A percentile compares a stretch with the other conserved stretches of the same genome.
These are phyloP conservation scores for Fragaria ananassa DNA, from an alignment of 306 rosid species.

Conservation along the genomic window DNA sequence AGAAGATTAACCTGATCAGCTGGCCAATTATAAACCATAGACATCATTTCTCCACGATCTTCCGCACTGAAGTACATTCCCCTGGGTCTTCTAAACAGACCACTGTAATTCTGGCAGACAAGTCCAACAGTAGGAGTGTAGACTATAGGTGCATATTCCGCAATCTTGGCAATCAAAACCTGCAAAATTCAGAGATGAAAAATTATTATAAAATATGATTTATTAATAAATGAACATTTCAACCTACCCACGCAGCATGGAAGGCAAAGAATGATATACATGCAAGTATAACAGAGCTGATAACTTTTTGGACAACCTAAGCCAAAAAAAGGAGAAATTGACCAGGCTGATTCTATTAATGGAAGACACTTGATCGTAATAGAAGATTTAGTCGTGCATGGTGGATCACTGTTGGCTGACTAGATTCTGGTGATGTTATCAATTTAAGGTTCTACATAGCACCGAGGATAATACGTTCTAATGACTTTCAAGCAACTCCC, in stretches of 20 bases:
- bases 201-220: conserved; percentile 7
- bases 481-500: background rate
- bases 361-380: background rate
- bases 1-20: conserved; percentile 73
- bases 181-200: conserved; percentile 35
- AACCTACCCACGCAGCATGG: conserved; percentile 5
- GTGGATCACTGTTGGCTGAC: background rate
- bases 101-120: conserved; percentile 95
- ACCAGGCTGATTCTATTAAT: background rate
- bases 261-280: conserved; percentile 5
- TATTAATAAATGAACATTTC: background rate
- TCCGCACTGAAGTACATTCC: conserved; percentile 98
- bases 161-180: conserved; percentile 93
- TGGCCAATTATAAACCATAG: conserved; percentile 99
- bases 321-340: background rate
- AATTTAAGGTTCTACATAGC: background rate
- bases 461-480: background rate
- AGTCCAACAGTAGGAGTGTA: conserved; percentile 98
- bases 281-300: background rate
- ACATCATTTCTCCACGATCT: conserved; percentile 99
- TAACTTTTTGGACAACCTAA: background rate
- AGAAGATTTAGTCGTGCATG: background rate
- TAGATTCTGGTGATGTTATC: background rate
- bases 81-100: conserved; percentile 95
- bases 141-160: conserved; percentile 92